Evolutionary conservation across 1,284 basidiomycete genomes (phyloP).

Genomic region (Ganoderma lucidum): DNA sequence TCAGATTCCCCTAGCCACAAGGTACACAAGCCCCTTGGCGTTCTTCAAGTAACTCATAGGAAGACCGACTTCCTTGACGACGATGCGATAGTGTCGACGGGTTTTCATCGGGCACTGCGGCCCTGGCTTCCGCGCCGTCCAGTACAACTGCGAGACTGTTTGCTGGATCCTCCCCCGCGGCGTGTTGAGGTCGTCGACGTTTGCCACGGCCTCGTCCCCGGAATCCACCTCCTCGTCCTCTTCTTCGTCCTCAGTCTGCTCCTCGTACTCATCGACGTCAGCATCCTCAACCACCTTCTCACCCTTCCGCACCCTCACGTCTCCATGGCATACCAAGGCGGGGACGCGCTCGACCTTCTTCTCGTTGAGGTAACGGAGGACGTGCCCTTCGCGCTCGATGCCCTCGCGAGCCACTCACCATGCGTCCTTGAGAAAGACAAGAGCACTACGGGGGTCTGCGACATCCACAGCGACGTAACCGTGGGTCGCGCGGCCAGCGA

Average conservation of each 20-base stretch:
- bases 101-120: conserved; percentile 9
- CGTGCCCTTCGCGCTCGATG: conserved; percentile 13
- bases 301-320: conserved; percentile 5
- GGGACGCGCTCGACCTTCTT: conserved; percentile 7
- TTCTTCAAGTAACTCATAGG: conserved; percentile 19
- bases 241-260: not conserved
- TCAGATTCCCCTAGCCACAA: not conserved
- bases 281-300: not conserved
- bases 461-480: conserved; percentile 22
- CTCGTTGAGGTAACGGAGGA: conserved; percentile 14
- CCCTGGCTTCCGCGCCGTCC: conserved; percentile 3
- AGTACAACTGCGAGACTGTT: conserved; percentile 8
- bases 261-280: not conserved
- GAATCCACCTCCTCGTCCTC: not conserved
- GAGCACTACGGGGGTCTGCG: not conserved
- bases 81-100: conserved; percentile 27
- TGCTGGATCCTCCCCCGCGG: not conserved
- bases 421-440: conserved; percentile 20
- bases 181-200: too few relatives aligned
- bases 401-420: conserved; percentile 10
- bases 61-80: conserved; percentile 32
- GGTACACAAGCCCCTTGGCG: conserved; percentile 3
- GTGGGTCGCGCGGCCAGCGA: conserved; percentile 19
- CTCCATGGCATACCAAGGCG: conserved; percentile 19
- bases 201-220: not conserved